phyloP scores from a whole-genome alignment of 177 flowering plant species.

The Vitis hybrid region DNA sequence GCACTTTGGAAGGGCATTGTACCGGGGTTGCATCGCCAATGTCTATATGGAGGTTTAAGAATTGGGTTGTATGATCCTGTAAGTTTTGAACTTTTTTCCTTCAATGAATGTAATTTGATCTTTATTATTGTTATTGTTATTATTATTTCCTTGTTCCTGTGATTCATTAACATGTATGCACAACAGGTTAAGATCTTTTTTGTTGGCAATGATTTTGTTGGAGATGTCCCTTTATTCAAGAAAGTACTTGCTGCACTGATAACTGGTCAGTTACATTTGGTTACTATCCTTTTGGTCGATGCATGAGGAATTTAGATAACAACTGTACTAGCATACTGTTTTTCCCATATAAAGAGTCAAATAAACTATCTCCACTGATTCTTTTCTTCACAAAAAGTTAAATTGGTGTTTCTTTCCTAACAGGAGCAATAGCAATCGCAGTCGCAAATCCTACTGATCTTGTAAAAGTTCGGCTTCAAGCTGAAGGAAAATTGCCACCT shows the following conservation, averaged over 20 bases:
- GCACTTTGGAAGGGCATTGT: conserved; percentile 94
- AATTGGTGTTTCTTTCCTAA: neutral
- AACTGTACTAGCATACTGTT: neutral
- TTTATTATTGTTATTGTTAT: neutral
- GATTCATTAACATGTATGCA: neutral
- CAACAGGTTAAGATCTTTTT: conserved; percentile 69
- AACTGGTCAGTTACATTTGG: conserved; percentile 58
- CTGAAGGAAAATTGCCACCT: conserved; percentile 84
- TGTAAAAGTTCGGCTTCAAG: conserved; percentile 94
- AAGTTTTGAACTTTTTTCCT: conserved; percentile 24
- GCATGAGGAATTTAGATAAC: neutral
- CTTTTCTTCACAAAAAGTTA: neutral
- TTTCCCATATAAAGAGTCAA: neutral
- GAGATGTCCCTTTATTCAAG: conserved; percentile 66
- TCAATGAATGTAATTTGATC: neutral
- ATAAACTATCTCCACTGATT: neutral
- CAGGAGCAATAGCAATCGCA: conserved; percentile 86
- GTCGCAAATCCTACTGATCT: conserved; percentile 99
- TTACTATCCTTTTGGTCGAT: neutral
- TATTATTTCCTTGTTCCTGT: neutral
- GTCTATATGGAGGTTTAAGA: conserved; percentile 82
- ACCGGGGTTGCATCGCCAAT: conserved; percentile 95
- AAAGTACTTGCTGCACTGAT: conserved; percentile 83
- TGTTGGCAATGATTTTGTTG: conserved; percentile 68
- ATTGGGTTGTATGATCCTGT: conserved; percentile 90